Base-by-base conservation (phyloP, 1,139 yeast genomes). In the Suhomyces wounanorum region DNA sequence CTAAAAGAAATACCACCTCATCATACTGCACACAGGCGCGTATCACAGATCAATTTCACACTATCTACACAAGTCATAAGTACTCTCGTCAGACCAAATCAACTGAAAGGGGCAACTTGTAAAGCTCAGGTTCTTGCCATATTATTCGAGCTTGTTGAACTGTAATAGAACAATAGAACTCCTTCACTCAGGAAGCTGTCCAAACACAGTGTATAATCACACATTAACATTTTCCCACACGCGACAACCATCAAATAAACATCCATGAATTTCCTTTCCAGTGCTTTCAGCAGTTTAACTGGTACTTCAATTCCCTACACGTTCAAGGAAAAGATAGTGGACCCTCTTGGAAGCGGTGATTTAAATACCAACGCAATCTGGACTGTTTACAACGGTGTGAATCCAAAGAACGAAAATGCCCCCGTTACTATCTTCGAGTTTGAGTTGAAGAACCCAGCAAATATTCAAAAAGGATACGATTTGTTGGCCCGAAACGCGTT, bases 361-460 rank as follows among this genome's bases (percentile, higher is more conserved):
- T 55, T 61, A 35, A 69, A 67, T 40, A 62, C 59, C 33, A 65
- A 68, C 23, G 65, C 75, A 2, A 67, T 81, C 26, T 82, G 86
- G 85, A 67, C 76, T 0, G 57, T 82, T 25, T 77, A 78, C 58
- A 64, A 77, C 42, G 87, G 84, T 1, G 56, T 70, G 13, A 74
- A 75, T 49, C 79, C 79, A 2, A 75, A 75, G 53, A 69, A 65
- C 25, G 70, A 67, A 36, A 60, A 65, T 46, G 54, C 70, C 1
- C 65, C 67, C 17, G 81, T 81, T 7, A 77, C 94, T 0, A 76
- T 89, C 14, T 88, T 89, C 61, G 85, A 82, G 57, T 85, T 84
- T 61, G 83, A 83, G 55, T 64, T 79, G 44, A 75, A 67, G 47
- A 75, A 78, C 25, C 74, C 79, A 1, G 55, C 61, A 7, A 69